Percentiles rank a stretch among this genome's conserved stretches.
Conservation (phyloP, 768 basidiomycete genomes). For the Auriscalpium vulgare region DNA sequence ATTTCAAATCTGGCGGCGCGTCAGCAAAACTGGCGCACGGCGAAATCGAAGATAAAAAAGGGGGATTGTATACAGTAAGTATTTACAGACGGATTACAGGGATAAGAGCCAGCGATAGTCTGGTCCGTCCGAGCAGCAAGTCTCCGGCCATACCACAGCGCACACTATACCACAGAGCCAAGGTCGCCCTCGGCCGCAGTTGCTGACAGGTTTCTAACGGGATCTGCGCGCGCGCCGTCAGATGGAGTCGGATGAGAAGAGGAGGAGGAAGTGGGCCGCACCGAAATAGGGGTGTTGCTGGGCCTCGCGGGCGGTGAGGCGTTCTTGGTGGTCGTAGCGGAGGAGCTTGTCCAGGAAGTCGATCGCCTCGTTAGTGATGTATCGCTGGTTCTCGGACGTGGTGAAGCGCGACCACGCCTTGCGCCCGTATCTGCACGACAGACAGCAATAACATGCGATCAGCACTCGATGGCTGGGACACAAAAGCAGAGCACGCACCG, state of each 20-base stretch:
- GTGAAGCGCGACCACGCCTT: constrained; percentile 96
- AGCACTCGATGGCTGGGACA: constrained; percentile 4
- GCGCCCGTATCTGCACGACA: constrained; percentile 62
- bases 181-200: constrained; percentile 57
- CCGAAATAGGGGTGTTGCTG: constrained; percentile 93
- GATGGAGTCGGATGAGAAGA: constrained; percentile 12
- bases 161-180: constrained; percentile 31
- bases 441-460: not conserved
- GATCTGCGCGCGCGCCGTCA: constrained; percentile 39
- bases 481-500: constrained; percentile 36
- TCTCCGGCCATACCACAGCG: not conserved
- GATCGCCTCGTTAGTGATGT: constrained; percentile 94
- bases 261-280: constrained; percentile 24
- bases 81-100: constrained; percentile 11
- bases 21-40: not conserved
- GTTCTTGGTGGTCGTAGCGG: constrained; percentile 95
- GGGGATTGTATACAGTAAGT: constrained; percentile 13
- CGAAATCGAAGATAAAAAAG: not conserved
- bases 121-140: constrained; percentile 5
- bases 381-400: constrained; percentile 91
- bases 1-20: too few species aligned
- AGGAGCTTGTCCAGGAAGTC: constrained; percentile 93
- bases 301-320: constrained; percentile 89
- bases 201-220: constrained; percentile 48
- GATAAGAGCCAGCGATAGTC: constrained; percentile 6